These are phyloP conservation scores for Penicillium macrosclerotiorum DNA, from an alignment of 495 filamentous ascomycete species.

Conservation along the genomic window DNA sequence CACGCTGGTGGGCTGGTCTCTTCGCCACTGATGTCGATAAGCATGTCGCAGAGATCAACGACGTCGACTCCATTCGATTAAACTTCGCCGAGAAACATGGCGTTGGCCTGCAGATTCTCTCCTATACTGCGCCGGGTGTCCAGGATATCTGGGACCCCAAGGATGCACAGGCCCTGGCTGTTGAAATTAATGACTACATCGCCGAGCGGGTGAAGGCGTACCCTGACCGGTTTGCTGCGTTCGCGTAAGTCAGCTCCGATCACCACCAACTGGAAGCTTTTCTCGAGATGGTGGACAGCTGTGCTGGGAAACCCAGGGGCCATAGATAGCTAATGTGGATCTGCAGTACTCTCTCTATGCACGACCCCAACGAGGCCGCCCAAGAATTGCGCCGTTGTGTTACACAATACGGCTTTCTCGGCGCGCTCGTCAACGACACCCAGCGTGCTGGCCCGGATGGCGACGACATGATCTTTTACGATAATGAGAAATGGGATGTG, in stretches of 20 bases:
- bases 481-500: conserved; percentile 50
- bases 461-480: conserved; percentile 60
- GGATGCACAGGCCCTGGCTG: conserved; percentile 45
- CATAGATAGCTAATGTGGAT: not conserved
- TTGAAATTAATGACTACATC: conserved; percentile 59
- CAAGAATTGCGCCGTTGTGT: conserved; percentile 55
- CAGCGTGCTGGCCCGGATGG: conserved; percentile 47
- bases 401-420: conserved; percentile 54
- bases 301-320: not conserved
- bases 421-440: conserved; percentile 60
- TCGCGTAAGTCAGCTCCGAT: conserved; percentile 35
- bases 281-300: too few species aligned
- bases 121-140: conserved; percentile 53
- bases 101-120: conserved; percentile 60
- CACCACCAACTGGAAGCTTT: too few species aligned
- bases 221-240: conserved; percentile 55
- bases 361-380: conserved; percentile 53
- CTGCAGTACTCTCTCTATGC: conserved; percentile 50
- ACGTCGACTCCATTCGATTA: conserved; percentile 51
- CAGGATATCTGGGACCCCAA: conserved; percentile 54
- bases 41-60: conserved; percentile 42
- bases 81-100: conserved; percentile 55
- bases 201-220: conserved; percentile 48
- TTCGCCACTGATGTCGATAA: conserved; percentile 45
- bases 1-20: conserved; percentile 45